phyloP scores from a whole-genome alignment of 345 rosid genomes.

The Acer saccharum region DNA sequence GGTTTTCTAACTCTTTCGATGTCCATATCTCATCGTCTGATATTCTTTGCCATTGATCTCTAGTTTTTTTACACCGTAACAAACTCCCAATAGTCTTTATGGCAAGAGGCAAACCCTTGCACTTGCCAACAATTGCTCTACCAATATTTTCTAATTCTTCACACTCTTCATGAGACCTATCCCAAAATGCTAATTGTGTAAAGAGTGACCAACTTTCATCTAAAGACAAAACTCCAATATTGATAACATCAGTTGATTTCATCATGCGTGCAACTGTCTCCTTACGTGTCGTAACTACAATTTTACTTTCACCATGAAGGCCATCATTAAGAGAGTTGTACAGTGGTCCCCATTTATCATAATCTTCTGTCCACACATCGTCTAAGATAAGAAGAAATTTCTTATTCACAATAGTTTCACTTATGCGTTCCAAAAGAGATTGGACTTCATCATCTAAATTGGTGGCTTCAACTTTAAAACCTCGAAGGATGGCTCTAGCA shows the following conservation, averaged over 20 bases:
- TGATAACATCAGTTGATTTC: not conserved
- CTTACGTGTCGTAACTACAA: constrained; percentile 21
- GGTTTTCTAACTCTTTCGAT: not conserved
- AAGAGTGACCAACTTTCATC: not conserved
- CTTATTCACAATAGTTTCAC: not conserved
- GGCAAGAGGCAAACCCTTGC: constrained; percentile 25
- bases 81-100: not conserved
- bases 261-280: not conserved
- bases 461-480: not conserved
- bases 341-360: constrained; percentile 13
- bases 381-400: constrained; percentile 26
- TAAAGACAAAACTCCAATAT: not conserved
- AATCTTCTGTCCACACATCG: constrained; percentile 26
- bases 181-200: not conserved
- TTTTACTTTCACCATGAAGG: constrained; percentile 5
- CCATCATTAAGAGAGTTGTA: not conserved
- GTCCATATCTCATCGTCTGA: not conserved
- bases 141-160: not conserved
- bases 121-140: not conserved
- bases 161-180: not conserved
- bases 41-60: not conserved
- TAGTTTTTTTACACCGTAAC: not conserved
- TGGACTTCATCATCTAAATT: not conserved
- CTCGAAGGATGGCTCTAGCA: constrained; percentile 21
- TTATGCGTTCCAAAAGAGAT: not conserved